phyloP scores from a whole-genome alignment of 352 stramenopile species.

The Phytophthora tentaculata region DNA sequence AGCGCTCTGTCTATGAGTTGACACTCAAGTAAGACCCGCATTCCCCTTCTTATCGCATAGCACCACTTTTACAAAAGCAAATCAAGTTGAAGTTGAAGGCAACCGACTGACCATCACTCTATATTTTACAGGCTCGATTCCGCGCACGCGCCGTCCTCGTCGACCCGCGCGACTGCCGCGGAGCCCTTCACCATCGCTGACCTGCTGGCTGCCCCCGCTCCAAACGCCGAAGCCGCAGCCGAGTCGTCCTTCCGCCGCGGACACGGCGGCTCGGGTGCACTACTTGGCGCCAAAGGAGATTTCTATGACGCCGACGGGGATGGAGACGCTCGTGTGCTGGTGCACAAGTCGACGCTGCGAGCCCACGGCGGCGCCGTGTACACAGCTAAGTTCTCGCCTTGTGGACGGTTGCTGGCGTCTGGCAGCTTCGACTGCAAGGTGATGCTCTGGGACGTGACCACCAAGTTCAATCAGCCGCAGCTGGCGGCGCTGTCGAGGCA shows the following conservation, averaged over 20 bases:
- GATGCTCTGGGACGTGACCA: conserved; percentile 88
- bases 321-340: conserved; percentile 72
- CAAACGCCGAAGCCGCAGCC: conserved; percentile 39
- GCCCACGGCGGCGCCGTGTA: conserved; percentile 84
- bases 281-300: conserved; percentile 60
- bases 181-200: conserved; percentile 80
- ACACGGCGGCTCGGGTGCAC: conserved; percentile 36
- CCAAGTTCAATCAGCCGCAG: conserved; percentile 90
- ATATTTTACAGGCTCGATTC: conserved; percentile 67
- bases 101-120: conserved; percentile 33
- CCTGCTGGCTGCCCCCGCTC: conserved; percentile 54
- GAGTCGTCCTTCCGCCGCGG: conserved; percentile 47
- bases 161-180: conserved; percentile 30
- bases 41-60: conserved; percentile 17
- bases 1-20: conserved; percentile 91
- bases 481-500: conserved; percentile 78
- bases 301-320: conserved; percentile 57
- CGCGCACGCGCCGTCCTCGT: conserved; percentile 42
- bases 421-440: conserved; percentile 85
- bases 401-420: conserved; percentile 78
- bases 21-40: conserved; percentile 74
- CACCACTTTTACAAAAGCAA: background rate
- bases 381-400: conserved; percentile 88
- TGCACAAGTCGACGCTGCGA: conserved; percentile 83
- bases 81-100: conserved; percentile 23